phyloP scores from a whole-genome alignment of 225 moss, liverwort and hornwort genomes.

The Ulota crispa region DNA sequence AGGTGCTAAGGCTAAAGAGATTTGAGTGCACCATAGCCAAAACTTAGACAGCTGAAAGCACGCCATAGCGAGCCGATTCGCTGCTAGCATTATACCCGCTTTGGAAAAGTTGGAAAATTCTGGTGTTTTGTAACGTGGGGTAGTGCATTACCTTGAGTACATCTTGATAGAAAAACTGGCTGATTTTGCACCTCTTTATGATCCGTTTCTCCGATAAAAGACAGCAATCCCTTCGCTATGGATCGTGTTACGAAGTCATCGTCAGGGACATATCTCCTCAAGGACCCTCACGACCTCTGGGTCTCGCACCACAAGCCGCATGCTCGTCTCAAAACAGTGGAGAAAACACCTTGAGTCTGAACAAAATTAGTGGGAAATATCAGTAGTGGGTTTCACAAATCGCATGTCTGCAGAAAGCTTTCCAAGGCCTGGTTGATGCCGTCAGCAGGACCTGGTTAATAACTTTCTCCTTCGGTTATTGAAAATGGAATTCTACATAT shows the following conservation, averaged over 20 bases:
- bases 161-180: slow-evolving; percentile 27
- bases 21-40: not conserved
- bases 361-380: not conserved
- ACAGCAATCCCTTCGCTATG: slow-evolving; percentile 7
- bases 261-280: not conserved
- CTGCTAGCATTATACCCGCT: not conserved
- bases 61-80: no score
- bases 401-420: not conserved
- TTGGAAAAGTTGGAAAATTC: not conserved
- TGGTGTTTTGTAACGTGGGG: not conserved
- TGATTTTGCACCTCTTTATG: slow-evolving; percentile 19
- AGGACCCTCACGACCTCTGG: slow-evolving; percentile 29
- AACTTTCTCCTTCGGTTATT: not conserved
- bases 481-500: not conserved
- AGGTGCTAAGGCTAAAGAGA: no score
- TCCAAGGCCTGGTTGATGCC: not conserved
- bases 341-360: slow-evolving; percentile 21
- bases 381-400: not conserved
- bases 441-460: not conserved
- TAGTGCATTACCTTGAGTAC: slow-evolving; percentile 26
- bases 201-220: slow-evolving; percentile 20
- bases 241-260: not conserved
- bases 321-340: slow-evolving; percentile 12
- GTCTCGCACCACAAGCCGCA: slow-evolving; percentile 24
- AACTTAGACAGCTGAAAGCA: not conserved